Percentiles rank a stretch among this genome's conserved stretches.
These are phyloP conservation scores for Kurtzmaniella natalensis DNA, from an alignment of 1,139 yeast genomes.

Conservation along the genomic window DNA sequence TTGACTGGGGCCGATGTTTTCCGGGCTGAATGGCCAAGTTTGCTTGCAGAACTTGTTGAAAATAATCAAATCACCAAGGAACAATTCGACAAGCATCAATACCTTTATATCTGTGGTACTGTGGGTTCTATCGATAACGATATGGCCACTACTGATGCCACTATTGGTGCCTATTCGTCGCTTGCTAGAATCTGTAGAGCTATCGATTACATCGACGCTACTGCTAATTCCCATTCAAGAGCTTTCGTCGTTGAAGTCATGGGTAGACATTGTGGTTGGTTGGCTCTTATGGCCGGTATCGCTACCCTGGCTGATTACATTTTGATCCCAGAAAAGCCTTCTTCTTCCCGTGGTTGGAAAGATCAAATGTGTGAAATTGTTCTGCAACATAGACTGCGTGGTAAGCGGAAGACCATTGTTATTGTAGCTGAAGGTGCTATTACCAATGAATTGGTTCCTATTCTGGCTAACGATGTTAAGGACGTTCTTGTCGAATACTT, in stretches of 20 bases:
- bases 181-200: constrained; percentile 73
- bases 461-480: constrained; percentile 63
- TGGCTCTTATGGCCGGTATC: constrained; percentile 78
- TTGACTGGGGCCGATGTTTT: constrained; percentile 80
- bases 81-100: constrained; percentile 49
- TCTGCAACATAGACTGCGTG: constrained; percentile 60
- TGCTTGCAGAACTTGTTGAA: constrained; percentile 55
- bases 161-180: constrained; percentile 78
- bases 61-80: constrained; percentile 46
- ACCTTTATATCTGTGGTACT: constrained; percentile 68
- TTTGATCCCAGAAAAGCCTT: constrained; percentile 77
- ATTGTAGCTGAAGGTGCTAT: constrained; percentile 85
- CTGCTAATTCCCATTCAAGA: constrained; percentile 78
- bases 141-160: constrained; percentile 78
- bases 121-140: constrained; percentile 85
- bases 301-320: constrained; percentile 80
- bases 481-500: constrained; percentile 60
- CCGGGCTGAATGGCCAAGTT: constrained; percentile 75
- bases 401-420: constrained; percentile 75
- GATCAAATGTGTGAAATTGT: constrained; percentile 64
- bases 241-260: constrained; percentile 85
- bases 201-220: constrained; percentile 79
- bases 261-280: constrained; percentile 91
- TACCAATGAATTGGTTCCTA: constrained; percentile 60
- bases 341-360: constrained; percentile 57